Conservation (phyloP, 192 early-diverging fungal genomes). For the Backusella australiensis region DNA sequence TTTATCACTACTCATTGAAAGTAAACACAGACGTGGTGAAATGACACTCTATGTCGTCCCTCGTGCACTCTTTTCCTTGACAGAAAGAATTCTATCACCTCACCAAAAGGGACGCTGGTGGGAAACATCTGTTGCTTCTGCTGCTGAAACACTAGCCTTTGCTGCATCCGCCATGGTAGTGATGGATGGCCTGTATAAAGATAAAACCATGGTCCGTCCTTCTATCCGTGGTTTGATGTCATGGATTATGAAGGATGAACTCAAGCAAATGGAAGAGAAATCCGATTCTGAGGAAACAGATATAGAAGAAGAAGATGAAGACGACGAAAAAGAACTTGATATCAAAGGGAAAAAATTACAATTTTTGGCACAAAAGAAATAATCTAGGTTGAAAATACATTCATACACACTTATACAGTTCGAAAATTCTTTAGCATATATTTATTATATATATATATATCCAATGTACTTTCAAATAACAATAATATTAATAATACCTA, state of each 20-base stretch:
- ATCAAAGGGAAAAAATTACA: not conserved
- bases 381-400: not conserved
- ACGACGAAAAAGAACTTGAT: not conserved
- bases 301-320: not conserved
- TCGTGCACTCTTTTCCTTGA: conserved; percentile 47
- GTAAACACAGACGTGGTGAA: conserved; percentile 47
- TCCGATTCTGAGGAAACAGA: not conserved
- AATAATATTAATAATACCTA: too few species aligned
- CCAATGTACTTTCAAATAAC: not conserved
- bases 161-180: conserved; percentile 50
- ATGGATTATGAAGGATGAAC: conserved; percentile 42
- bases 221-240: conserved; percentile 50
- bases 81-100: conserved; percentile 40
- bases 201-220: conserved; percentile 47
- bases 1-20: conserved; percentile 63
- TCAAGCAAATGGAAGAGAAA: conserved; percentile 2
- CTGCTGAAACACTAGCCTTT: conserved; percentile 47
- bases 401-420: not conserved
- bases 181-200: conserved; percentile 45
- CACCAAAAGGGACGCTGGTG: conserved; percentile 34
- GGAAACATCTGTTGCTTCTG: conserved; percentile 25
- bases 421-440: not conserved
- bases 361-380: not conserved
- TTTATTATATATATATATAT: not conserved
- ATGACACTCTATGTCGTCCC: conserved; percentile 54